A percentile compares a stretch with the other conserved stretches of the same genome.
phyloP scores from a whole-genome alignment of 805 yeast genomes.

The Suhomyces vadensis region DNA sequence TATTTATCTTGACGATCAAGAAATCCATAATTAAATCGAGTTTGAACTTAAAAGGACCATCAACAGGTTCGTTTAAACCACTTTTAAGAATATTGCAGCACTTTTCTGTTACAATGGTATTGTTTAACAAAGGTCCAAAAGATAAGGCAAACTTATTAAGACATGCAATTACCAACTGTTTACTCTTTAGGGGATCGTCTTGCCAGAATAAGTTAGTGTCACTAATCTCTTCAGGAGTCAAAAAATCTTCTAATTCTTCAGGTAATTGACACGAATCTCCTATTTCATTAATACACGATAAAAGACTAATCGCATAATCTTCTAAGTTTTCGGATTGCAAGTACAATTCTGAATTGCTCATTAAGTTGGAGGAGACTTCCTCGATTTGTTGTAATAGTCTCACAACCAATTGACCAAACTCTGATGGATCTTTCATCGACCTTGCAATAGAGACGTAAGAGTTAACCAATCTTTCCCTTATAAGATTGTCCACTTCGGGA shows the following conservation, averaged over 20 bases:
- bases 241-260: conserved; percentile 47
- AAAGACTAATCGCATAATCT: conserved; percentile 55
- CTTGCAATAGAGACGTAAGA: conserved; percentile 66
- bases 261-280: conserved; percentile 70
- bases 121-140: conserved; percentile 37
- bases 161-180: conserved; percentile 40
- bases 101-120: conserved; percentile 57
- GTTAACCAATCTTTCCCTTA: conserved; percentile 60
- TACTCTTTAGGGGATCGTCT: conserved; percentile 48
- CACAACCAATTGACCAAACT: conserved; percentile 24
- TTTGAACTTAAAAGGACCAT: conserved; percentile 67
- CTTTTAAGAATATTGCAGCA: conserved; percentile 61
- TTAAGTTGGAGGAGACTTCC: background rate
- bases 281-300: conserved; percentile 65
- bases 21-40: conserved; percentile 27
- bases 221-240: conserved; percentile 33
- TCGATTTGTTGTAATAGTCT: conserved; percentile 23
- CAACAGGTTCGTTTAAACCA: conserved; percentile 62
- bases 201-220: conserved; percentile 44
- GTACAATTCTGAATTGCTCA: conserved; percentile 9
- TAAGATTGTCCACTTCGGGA: conserved; percentile 40
- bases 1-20: conserved; percentile 33
- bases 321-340: conserved; percentile 21
- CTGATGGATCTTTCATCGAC: conserved; percentile 47
- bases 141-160: conserved; percentile 46